A percentile compares a stretch with the other conserved stretches of the same genome.
Conservation (phyloP, 345 rosid species). For the Ceriops tagal region DNA sequence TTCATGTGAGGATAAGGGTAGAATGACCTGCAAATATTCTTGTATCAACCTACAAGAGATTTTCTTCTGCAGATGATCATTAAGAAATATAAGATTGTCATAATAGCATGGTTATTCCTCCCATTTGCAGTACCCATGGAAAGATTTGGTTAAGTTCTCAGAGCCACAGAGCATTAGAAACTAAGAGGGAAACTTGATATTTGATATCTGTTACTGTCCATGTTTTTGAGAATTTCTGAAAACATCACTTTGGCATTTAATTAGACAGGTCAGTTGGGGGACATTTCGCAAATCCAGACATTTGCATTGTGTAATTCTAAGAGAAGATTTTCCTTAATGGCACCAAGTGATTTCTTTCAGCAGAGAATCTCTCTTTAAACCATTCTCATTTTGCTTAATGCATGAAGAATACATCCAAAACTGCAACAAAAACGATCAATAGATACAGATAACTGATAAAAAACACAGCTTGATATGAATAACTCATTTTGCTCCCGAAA, state of each 20-base stretch:
- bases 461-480: conserved; percentile 19
- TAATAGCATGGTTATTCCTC: conserved; percentile 42
- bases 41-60: conserved; percentile 44
- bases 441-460: conserved; percentile 7
- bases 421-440: no score
- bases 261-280: no score
- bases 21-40: conserved; percentile 59
- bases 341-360: background rate
- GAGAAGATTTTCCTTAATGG: background rate
- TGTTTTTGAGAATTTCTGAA: no score
- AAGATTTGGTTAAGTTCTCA: conserved; percentile 34
- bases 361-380: background rate
- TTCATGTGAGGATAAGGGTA: conserved; percentile 12
- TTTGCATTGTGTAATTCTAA: conserved; percentile 2
- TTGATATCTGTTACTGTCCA: no score
- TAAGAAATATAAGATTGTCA: conserved; percentile 37
- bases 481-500: conserved; percentile 43
- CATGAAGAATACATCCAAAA: background rate
- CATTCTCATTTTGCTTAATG: background rate
- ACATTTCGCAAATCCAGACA: no score
- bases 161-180: no score
- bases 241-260: no score
- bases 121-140: conserved; percentile 37
- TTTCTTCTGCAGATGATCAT: conserved; percentile 50
- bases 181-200: no score